Evolutionary conservation across 2,329 filamentous ascomycete genomes (phyloP).

Genomic region (Neonectria magnoliae): DNA sequence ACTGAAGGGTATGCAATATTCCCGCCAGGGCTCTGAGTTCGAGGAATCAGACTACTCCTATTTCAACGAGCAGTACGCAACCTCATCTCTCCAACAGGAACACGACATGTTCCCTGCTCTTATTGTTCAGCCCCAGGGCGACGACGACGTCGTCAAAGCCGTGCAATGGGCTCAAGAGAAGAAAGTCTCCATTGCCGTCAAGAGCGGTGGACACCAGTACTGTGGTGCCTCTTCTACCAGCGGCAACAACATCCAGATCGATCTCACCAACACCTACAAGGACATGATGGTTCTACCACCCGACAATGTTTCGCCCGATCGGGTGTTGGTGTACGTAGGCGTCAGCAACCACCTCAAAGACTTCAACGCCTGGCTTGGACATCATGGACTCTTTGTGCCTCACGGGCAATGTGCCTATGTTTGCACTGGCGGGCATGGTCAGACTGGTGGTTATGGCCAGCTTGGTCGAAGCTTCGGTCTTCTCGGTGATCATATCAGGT

Average conservation of each 20-base stretch:
- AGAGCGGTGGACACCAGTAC: constrained; percentile 60
- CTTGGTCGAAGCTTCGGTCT: constrained; percentile 61
- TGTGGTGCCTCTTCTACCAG: constrained; percentile 59
- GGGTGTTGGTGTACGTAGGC: constrained; percentile 50
- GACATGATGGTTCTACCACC: constrained; percentile 42
- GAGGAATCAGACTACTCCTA: constrained; percentile 28
- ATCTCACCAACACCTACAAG: constrained; percentile 50
- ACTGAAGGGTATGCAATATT: constrained; percentile 37
- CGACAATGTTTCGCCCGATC: constrained; percentile 36
- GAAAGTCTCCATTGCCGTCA: constrained; percentile 56
- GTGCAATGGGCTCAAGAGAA: constrained; percentile 53
- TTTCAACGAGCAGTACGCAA: constrained; percentile 53
- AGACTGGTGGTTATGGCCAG: constrained; percentile 60
- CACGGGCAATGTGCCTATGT: constrained; percentile 58
- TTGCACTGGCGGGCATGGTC: constrained; percentile 57
- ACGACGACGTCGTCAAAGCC: constrained; percentile 53
- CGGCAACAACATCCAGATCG: constrained; percentile 57
- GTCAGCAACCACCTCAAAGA: constrained; percentile 55
- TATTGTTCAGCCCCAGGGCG: constrained; percentile 55
- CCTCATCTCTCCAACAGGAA: constrained; percentile 52
- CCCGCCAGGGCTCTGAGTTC: constrained; percentile 25
- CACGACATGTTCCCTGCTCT: constrained; percentile 56
- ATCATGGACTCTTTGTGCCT: constrained; percentile 56
- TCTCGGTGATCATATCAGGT: constrained; percentile 62
- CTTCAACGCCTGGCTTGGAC: constrained; percentile 53